These are phyloP conservation scores for Boletus huronensis DNA, from an alignment of 768 basidiomycete species.

Conservation along the genomic window DNA sequence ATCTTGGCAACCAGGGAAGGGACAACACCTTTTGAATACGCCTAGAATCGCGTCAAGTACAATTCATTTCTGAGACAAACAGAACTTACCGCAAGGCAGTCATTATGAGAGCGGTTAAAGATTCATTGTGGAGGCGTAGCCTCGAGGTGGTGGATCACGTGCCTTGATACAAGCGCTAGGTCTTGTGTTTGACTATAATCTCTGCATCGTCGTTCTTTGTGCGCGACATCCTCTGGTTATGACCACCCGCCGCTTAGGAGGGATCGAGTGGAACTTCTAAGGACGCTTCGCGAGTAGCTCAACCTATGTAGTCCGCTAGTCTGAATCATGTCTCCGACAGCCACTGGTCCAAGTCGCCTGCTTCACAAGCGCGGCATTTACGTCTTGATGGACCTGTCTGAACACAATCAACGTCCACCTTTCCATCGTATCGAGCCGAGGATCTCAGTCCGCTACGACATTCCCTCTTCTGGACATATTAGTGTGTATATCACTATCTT, in stretches of 20 bases:
- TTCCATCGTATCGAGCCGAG: not conserved
- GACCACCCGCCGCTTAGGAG: not conserved
- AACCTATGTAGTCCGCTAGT: not conserved
- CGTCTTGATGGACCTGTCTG: not conserved
- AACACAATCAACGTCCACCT: not conserved
- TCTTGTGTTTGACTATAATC: too few species aligned
- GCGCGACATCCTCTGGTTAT: too few species aligned
- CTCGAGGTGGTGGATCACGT: slow-evolving; percentile 14
- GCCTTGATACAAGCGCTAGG: not conserved
- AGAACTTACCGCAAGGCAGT: slow-evolving; percentile 37
- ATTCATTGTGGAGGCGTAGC: not conserved
- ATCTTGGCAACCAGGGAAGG: slow-evolving; percentile 1
- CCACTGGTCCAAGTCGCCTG: not conserved
- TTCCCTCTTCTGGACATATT: not conserved
- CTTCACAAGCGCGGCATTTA: not conserved
- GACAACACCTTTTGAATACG: slow-evolving; percentile 70
- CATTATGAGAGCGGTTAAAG: slow-evolving; percentile 25
- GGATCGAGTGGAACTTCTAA: not conserved
- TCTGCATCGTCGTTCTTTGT: too few species aligned
- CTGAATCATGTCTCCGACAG: not conserved
- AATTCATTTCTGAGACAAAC: slow-evolving; percentile 1
- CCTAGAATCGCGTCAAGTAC: slow-evolving; percentile 37
- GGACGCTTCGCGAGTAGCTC: not conserved
- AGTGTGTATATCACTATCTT: not conserved
- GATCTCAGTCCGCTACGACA: not conserved